phyloP scores from a whole-genome alignment of 2,329 filamentous ascomycete genomes.

The Aureobasidium sp. region DNA sequence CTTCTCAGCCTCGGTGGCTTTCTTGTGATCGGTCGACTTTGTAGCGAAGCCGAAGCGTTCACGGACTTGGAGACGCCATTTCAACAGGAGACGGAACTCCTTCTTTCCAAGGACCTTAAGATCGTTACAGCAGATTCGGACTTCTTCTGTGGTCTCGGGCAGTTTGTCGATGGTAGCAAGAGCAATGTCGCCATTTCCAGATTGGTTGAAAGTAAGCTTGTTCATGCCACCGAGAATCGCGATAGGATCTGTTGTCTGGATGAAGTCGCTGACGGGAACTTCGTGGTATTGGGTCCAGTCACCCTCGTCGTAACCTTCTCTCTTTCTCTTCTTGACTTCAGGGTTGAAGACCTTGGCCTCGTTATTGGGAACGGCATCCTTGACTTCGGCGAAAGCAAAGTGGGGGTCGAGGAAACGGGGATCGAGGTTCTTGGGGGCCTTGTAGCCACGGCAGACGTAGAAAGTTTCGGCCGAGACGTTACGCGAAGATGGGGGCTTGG shows the following conservation, averaged over 20 bases:
- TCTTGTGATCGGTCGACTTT: conserved; percentile 11
- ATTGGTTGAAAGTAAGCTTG: conserved; percentile 73
- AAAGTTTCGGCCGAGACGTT: conserved; percentile 98
- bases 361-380: conserved; percentile 79
- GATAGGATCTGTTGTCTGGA: conserved; percentile 88
- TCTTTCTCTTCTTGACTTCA: conserved; percentile 92
- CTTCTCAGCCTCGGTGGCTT: conserved; percentile 23
- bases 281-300: conserved; percentile 92
- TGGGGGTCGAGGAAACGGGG: conserved; percentile 84
- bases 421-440: conserved; percentile 88
- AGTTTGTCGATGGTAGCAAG: conserved; percentile 78
- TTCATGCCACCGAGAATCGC: conserved; percentile 82
- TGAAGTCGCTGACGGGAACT: conserved; percentile 79
- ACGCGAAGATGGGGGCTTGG: conserved; percentile 89
- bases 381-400: conserved; percentile 86
- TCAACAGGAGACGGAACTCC: conserved; percentile 83
- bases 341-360: conserved; percentile 98
- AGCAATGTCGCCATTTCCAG: conserved; percentile 65
- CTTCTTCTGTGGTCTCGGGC: conserved; percentile 77
- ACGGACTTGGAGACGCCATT: conserved; percentile 81
- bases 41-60: conserved; percentile 73
- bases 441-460: conserved; percentile 91
- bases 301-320: conserved; percentile 95
- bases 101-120: conserved; percentile 86
- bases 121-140: conserved; percentile 69